phyloP scores from a whole-genome alignment of 2,329 filamentous ascomycete species.

The Talaromyces sp. region DNA sequence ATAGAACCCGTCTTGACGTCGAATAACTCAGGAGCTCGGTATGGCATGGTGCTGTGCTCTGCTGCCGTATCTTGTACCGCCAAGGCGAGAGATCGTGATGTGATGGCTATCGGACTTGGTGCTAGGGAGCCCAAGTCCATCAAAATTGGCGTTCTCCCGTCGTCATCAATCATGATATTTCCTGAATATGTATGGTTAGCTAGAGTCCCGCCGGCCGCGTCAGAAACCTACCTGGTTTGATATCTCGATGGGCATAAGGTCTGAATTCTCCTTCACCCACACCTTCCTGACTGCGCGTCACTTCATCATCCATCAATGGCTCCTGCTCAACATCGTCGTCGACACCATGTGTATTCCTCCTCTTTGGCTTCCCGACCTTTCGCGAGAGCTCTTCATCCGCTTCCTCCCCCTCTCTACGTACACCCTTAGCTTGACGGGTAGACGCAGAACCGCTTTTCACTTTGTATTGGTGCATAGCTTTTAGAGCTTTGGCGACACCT shows the following conservation, averaged over 20 bases:
- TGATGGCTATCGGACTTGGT: slow-evolving; percentile 82
- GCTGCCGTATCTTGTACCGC: slow-evolving; percentile 92
- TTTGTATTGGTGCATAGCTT: slow-evolving; percentile 86
- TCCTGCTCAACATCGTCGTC: slow-evolving; percentile 70
- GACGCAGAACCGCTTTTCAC: slow-evolving; percentile 57
- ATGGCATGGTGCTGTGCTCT: slow-evolving; percentile 97
- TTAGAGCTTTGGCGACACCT: slow-evolving; percentile 83
- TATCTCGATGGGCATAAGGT: slow-evolving; percentile 91
- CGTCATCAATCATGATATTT: slow-evolving; percentile 98
- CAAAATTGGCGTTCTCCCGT: slow-evolving; percentile 81
- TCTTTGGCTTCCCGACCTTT: slow-evolving; percentile 37
- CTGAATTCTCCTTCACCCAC: slow-evolving; percentile 65
- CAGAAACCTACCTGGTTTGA: slow-evolving; percentile 76
- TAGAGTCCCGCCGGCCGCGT: background rate
- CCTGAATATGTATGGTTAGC: slow-evolving; percentile 41
- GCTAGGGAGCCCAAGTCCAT: slow-evolving; percentile 96
- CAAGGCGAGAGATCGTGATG: slow-evolving; percentile 82
- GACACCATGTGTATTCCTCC: slow-evolving; percentile 44
- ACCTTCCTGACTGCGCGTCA: slow-evolving; percentile 63
- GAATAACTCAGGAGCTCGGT: slow-evolving; percentile 94
- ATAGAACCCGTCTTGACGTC: slow-evolving; percentile 91
- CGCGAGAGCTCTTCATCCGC: slow-evolving; percentile 48
- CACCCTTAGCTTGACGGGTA: slow-evolving; percentile 53
- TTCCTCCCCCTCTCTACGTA: slow-evolving; percentile 54
- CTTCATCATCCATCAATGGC: slow-evolving; percentile 78